Percentiles rank a stretch among this genome's conserved stretches.
phyloP scores from a whole-genome alignment of 495 filamentous ascomycete species.

The Eremomyces bilateralis region DNA sequence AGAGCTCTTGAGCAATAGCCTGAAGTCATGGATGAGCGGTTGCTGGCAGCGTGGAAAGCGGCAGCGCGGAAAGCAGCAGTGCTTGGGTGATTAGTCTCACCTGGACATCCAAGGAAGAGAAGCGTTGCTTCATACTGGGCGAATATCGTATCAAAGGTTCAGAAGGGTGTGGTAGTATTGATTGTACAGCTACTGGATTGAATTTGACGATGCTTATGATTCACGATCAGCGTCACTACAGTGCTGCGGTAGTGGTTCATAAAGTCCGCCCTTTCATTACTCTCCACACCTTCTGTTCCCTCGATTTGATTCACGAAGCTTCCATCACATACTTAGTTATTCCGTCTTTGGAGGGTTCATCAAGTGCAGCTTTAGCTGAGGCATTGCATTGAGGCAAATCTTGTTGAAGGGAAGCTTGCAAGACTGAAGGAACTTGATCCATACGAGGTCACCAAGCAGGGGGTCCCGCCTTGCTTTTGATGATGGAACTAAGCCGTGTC shows the following conservation, averaged over 20 bases:
- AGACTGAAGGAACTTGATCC: not conserved
- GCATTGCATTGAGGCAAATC: not conserved
- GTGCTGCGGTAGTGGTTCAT: not conserved
- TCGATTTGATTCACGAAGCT: not conserved
- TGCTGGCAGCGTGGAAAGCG: not conserved
- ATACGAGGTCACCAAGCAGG: not conserved
- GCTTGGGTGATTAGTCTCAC: conserved; percentile 24
- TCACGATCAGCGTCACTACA: not conserved
- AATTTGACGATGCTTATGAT: not conserved
- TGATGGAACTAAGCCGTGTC: not conserved
- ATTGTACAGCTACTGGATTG: not conserved
- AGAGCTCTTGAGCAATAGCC: conserved; percentile 88
- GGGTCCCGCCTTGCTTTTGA: not conserved
- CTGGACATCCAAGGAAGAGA: conserved; percentile 83
- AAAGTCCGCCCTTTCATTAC: not conserved
- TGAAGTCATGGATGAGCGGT: conserved; percentile 19
- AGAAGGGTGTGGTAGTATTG: conserved; percentile 1
- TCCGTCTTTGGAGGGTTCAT: too few species aligned
- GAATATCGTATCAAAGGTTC: too few species aligned
- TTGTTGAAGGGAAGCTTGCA: not conserved
- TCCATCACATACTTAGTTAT: too few species aligned
- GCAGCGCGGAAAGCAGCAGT: not conserved
- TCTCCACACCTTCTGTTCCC: not conserved
- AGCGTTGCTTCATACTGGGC: conserved; percentile 89
- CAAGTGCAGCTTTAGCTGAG: not conserved